phyloP scores from a whole-genome alignment of 2,329 filamentous ascomycete species.

The Plenodomus biglobosus region DNA sequence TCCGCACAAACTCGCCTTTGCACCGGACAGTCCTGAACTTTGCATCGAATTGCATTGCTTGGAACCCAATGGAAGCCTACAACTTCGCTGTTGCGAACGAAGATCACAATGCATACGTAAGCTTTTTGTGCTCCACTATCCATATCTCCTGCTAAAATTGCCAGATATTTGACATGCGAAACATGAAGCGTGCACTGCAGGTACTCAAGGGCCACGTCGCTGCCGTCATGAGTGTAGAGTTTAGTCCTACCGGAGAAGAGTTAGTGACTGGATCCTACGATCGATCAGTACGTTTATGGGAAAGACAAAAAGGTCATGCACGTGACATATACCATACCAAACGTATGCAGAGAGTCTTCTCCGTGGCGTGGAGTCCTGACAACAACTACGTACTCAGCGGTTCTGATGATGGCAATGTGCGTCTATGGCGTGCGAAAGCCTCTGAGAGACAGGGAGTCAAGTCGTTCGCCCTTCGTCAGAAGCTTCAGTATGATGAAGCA shows the following conservation, averaged over 20 bases:
- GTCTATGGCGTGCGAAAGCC: slow-evolving; percentile 87
- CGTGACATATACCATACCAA: slow-evolving; percentile 97
- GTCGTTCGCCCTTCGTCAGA: slow-evolving; percentile 78
- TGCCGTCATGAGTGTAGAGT: slow-evolving; percentile 96
- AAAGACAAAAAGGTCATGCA: slow-evolving; percentile 75
- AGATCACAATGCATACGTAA: slow-evolving; percentile 79
- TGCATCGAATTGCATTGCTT: slow-evolving; percentile 88
- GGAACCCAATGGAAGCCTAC: slow-evolving; percentile 97
- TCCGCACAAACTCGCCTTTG: slow-evolving; percentile 81
- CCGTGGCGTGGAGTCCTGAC: slow-evolving; percentile 82
- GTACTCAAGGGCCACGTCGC: slow-evolving; percentile 86
- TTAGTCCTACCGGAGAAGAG: slow-evolving; percentile 90
- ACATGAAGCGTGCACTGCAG: slow-evolving; percentile 83
- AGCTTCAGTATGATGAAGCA: slow-evolving; percentile 88
- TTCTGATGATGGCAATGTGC: slow-evolving; percentile 88
- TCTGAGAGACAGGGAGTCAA: slow-evolving; percentile 83
- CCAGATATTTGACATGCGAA: slow-evolving; percentile 85
- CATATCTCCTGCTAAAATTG: slow-evolving; percentile 5
- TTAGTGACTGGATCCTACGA: slow-evolving; percentile 89
- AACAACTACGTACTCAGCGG: slow-evolving; percentile 87
- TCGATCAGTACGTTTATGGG: slow-evolving; percentile 84
- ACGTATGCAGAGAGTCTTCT: slow-evolving; percentile 94
- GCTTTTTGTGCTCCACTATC: not conserved
- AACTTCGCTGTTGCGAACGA: slow-evolving; percentile 93
- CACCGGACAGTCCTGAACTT: slow-evolving; percentile 80